Percentiles rank a stretch among this genome's conserved stretches.
phyloP scores from a whole-genome alignment of 768 basidiomycete species.

The Suillus alpinus region DNA sequence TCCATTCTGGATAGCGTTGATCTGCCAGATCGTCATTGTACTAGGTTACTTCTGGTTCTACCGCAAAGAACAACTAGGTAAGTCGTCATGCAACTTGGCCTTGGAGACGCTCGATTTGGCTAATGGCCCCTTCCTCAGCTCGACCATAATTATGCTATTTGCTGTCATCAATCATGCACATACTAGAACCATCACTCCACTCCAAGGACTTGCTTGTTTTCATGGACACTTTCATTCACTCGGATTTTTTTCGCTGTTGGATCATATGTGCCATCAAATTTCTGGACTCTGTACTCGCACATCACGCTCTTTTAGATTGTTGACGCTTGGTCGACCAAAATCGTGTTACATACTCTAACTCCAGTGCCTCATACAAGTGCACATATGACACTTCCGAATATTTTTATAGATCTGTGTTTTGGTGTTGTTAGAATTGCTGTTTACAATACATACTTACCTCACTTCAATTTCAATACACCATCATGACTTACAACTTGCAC shows the following conservation, averaged over 20 bases:
- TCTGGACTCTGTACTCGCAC: background rate
- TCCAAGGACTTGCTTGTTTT: slow-evolving; percentile 1
- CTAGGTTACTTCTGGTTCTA: slow-evolving; percentile 97
- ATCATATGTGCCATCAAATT: background rate
- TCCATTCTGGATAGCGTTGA: slow-evolving; percentile 84
- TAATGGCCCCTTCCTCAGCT: slow-evolving; percentile 12
- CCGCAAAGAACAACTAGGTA: slow-evolving; percentile 88
- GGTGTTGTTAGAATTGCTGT: background rate
- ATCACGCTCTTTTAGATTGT: background rate
- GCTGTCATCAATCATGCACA: background rate
- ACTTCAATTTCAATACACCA: background rate
- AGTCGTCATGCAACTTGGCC: slow-evolving; percentile 23
- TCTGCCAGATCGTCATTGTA: slow-evolving; percentile 82
- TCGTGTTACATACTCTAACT: background rate
- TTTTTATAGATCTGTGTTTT: background rate
- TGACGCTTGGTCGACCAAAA: background rate
- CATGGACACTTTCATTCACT: background rate
- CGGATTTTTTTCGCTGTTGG: background rate
- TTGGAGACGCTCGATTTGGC: background rate
- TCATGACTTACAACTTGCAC: background rate
- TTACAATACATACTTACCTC: background rate
- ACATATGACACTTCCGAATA: background rate
- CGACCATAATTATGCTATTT: slow-evolving; percentile 19
- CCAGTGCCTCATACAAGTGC: background rate
- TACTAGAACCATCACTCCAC: slow-evolving; percentile 1